A percentile compares a stretch with the other conserved stretches of the same genome.
These are phyloP conservation scores for Clavispora phyllophila DNA, from an alignment of 805 yeast species.

Conservation along the genomic window DNA sequence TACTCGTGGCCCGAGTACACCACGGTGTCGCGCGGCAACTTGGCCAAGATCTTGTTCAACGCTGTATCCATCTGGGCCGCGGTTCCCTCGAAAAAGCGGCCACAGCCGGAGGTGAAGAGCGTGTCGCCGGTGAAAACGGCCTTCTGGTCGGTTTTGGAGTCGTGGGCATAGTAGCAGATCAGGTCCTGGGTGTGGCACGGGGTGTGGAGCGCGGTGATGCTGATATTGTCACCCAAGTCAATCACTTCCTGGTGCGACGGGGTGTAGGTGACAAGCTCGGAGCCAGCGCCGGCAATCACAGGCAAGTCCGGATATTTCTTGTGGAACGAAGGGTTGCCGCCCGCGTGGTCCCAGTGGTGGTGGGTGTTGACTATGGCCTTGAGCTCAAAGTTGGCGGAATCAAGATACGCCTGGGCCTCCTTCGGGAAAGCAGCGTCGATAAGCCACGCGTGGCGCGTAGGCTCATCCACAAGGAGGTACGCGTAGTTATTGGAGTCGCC, in stretches of 20 bases:
- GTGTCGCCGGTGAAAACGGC: slow-evolving; percentile 97
- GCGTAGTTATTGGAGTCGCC: slow-evolving; percentile 88
- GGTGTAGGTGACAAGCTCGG: slow-evolving; percentile 65
- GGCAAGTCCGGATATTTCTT: slow-evolving; percentile 44
- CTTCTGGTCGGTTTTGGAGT: slow-evolving; percentile 53
- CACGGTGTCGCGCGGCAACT: slow-evolving; percentile 61
- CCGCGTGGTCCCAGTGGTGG: slow-evolving; percentile 94
- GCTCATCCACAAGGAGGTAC: slow-evolving; percentile 68
- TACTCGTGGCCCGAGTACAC: slow-evolving; percentile 97
- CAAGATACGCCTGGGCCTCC: slow-evolving; percentile 48
- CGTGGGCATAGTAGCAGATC: slow-evolving; percentile 77
- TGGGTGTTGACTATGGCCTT: slow-evolving; percentile 89
- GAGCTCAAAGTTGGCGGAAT: slow-evolving; percentile 44
- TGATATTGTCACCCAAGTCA: slow-evolving; percentile 57
- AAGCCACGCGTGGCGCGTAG: slow-evolving; percentile 66
- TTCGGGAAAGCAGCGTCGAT: slow-evolving; percentile 90
- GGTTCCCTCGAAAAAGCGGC: slow-evolving; percentile 91
- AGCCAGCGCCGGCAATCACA: slow-evolving; percentile 79
- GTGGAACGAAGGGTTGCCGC: slow-evolving; percentile 61
- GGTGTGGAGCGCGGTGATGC: slow-evolving; percentile 80
- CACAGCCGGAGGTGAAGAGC: slow-evolving; percentile 89
- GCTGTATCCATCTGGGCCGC: slow-evolving; percentile 76
- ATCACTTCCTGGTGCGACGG: slow-evolving; percentile 62
- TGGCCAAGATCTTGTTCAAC: slow-evolving; percentile 52
- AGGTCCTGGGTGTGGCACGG: slow-evolving; percentile 99